These are phyloP conservation scores for Cladosporium austrohemisphaericum DNA, from an alignment of 2,329 filamentous ascomycete species.

Conservation along the genomic window DNA sequence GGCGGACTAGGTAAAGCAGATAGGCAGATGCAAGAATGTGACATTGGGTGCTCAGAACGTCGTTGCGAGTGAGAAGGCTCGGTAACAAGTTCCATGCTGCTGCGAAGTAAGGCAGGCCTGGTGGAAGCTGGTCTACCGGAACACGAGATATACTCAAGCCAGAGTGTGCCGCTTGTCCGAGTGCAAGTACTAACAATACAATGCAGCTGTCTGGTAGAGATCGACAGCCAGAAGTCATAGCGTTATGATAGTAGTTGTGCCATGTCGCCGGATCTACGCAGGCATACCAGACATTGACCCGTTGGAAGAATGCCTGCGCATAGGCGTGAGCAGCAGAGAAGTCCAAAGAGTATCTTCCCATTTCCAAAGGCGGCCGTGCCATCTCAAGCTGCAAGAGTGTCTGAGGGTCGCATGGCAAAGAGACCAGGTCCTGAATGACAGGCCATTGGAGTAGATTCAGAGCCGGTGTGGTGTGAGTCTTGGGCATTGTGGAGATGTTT, in stretches of 20 bases:
- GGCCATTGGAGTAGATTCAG: conserved; percentile 77
- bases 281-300: conserved; percentile 81
- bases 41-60: conserved; percentile 73
- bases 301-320: conserved; percentile 74
- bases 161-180: conserved; percentile 70
- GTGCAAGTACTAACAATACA: conserved; percentile 70
- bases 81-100: conserved; percentile 76
- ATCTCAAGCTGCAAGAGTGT: conserved; percentile 79
- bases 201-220: conserved; percentile 80
- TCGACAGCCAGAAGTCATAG: conserved; percentile 70
- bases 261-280: conserved; percentile 81
- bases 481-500: conserved; percentile 84
- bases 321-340: conserved; percentile 58
- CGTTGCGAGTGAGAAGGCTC: conserved; percentile 74
- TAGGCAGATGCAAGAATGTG: conserved; percentile 78
- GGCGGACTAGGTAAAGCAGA: conserved; percentile 75
- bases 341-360: conserved; percentile 46
- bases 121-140: conserved; percentile 64
- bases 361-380: conserved; percentile 68
- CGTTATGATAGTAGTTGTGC: conserved; percentile 70
- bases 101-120: conserved; percentile 74
- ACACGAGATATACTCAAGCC: conserved; percentile 70
- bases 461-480: conserved; percentile 76
- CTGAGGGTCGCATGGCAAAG: conserved; percentile 73
- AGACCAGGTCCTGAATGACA: conserved; percentile 72